A percentile compares a stretch with the other conserved stretches of the same genome.
Conservation (phyloP, 495 filamentous ascomycete genomes). For the Trichoderma gamsii region DNA sequence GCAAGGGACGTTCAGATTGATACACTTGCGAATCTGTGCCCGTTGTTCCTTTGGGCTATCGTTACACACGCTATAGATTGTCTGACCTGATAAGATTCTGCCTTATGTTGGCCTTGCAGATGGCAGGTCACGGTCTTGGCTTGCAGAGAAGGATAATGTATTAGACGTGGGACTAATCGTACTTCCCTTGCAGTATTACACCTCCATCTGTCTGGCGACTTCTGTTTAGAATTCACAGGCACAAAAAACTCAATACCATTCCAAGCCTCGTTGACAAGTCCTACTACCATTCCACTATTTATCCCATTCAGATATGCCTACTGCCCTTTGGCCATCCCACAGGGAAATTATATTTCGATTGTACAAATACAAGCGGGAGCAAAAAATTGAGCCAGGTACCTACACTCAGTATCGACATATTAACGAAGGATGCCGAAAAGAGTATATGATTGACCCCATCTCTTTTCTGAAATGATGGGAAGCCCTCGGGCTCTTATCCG, state of each 20-base stretch:
- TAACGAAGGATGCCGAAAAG: background rate
- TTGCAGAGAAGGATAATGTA: slow-evolving; percentile 2
- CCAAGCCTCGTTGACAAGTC: too few species aligned
- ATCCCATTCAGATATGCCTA: too few species aligned
- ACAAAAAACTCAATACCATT: too few species aligned
- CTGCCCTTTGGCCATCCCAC: too few species aligned
- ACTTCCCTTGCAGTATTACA: background rate
- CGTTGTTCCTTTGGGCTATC: background rate
- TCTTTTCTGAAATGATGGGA: background rate
- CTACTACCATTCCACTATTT: too few species aligned
- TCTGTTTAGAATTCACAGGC: background rate
- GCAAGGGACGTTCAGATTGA: background rate
- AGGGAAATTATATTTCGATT: too few species aligned
- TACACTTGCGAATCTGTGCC: background rate
- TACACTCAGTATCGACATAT: background rate
- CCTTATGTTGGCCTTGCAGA: slow-evolving; percentile 3
- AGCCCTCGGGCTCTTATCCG: slow-evolving; percentile 4
- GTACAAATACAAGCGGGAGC: background rate
- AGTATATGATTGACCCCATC: background rate
- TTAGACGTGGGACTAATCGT: background rate
- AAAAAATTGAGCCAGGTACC: background rate
- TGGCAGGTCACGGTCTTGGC: background rate
- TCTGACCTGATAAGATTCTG: background rate
- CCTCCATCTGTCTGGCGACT: background rate
- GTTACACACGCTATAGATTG: background rate